Conservation (phyloP, 192 early-diverging fungal species). For the Jimgerdemannia flammicorona region DNA sequence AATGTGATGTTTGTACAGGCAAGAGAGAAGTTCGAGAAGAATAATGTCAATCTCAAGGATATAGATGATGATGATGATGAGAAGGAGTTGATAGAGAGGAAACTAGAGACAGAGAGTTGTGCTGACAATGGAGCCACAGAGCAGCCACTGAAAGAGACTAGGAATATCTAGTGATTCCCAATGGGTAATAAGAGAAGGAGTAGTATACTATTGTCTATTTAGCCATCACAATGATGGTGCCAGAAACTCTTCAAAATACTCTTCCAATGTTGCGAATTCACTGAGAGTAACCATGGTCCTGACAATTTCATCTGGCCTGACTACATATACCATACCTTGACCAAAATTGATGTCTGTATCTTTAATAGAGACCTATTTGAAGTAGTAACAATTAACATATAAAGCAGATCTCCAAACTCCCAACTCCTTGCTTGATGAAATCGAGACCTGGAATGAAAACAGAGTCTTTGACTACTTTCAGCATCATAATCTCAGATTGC, state of each 20-base stretch:
- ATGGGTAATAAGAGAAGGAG: constrained; percentile 39
- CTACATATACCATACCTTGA: not conserved
- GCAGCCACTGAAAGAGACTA: constrained; percentile 24
- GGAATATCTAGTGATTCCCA: constrained; percentile 60
- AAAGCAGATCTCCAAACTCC: not conserved
- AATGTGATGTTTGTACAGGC: constrained; percentile 76
- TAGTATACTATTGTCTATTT: too few relatives aligned
- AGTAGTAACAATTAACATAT: not conserved
- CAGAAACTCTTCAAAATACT: not conserved
- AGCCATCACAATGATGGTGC: not conserved
- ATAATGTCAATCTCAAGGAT: constrained; percentile 79
- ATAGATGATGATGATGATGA: constrained; percentile 54
- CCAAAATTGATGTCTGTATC: not conserved
- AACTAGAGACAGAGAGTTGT: constrained; percentile 17
- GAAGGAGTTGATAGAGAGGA: constrained; percentile 38
- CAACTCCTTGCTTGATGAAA: too few relatives aligned
- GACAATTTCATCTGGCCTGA: not conserved
- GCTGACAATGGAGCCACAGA: not conserved
- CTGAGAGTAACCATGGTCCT: not conserved
- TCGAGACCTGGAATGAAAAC: too few relatives aligned
- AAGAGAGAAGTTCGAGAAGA: constrained; percentile 82
- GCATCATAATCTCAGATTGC: too few relatives aligned
- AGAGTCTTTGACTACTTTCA: too few relatives aligned
- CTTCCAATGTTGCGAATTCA: not conserved
- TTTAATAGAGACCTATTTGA: not conserved